Conservation (phyloP, 257 asterid genomes). For the Osmanthus fragrans region DNA sequence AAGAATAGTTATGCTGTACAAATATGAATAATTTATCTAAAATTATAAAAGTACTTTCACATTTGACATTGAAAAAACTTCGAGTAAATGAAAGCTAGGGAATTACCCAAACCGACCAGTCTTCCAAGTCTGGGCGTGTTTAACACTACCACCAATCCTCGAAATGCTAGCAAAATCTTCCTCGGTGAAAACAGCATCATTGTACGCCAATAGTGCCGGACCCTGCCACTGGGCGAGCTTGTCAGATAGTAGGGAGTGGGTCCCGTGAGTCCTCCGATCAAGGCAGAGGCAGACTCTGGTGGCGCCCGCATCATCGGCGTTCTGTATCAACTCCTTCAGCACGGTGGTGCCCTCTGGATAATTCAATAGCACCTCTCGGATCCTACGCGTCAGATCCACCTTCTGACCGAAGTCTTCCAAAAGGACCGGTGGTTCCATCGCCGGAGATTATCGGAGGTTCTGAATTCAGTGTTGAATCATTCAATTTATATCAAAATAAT, state of each 20-base stretch:
- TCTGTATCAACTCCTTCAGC: conserved; percentile 91
- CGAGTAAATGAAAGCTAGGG: background rate
- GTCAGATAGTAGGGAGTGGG: conserved; percentile 63
- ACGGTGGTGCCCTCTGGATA: conserved; percentile 97
- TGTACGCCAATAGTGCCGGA: conserved; percentile 80
- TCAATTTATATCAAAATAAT: background rate
- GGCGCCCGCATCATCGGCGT: conserved; percentile 99
- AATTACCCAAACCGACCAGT: conserved; percentile 95
- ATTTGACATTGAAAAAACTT: background rate
- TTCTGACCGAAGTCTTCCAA: conserved; percentile 98
- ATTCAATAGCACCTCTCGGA: conserved; percentile 87
- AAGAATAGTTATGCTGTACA: background rate
- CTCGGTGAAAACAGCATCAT: conserved; percentile 84
- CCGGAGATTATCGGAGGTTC: conserved; percentile 20
- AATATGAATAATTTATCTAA: background rate
- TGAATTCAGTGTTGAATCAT: background rate
- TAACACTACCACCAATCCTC: conserved; percentile 88
- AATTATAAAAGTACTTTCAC: background rate
- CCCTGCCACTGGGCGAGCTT: conserved; percentile 90
- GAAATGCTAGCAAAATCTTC: conserved; percentile 95
- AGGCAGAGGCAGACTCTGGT: conserved; percentile 86
- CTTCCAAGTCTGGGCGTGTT: conserved; percentile 82
- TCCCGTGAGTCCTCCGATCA: conserved; percentile 71
- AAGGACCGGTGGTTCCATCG: conserved; percentile 54
- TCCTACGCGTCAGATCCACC: conserved; percentile 93